These are phyloP conservation scores for Claviceps pazoutovae DNA, from an alignment of 2,329 filamentous ascomycete species.

Conservation along the genomic window DNA sequence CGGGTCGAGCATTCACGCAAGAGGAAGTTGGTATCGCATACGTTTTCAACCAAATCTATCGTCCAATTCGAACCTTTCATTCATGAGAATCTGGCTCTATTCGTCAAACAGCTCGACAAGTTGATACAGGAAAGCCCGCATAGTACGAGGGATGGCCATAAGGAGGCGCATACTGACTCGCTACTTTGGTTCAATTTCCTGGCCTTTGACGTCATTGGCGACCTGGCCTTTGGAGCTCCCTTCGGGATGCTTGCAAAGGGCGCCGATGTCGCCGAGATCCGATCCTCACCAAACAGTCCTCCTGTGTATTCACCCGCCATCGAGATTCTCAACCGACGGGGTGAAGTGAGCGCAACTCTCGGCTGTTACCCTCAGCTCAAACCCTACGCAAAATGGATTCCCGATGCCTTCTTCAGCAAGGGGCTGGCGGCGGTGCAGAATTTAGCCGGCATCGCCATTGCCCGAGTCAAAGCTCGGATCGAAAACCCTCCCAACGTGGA, in stretches of 20 bases:
- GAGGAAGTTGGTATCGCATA: constrained; percentile 77
- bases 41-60: constrained; percentile 70
- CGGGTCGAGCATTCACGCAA: constrained; percentile 74
- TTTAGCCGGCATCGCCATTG: constrained; percentile 77
- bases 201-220: constrained; percentile 36
- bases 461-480: constrained; percentile 61
- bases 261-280: constrained; percentile 62
- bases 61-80: constrained; percentile 84
- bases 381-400: constrained; percentile 66
- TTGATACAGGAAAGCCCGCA: constrained; percentile 33
- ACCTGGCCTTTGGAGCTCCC: constrained; percentile 36
- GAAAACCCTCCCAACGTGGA: constrained; percentile 51
- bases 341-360: constrained; percentile 71
- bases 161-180: constrained; percentile 55
- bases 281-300: constrained; percentile 42
- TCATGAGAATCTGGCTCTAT: constrained; percentile 59
- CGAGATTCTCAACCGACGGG: constrained; percentile 75
- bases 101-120: constrained; percentile 59
- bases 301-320: constrained; percentile 65
- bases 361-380: constrained; percentile 62
- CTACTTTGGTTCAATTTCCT: constrained; percentile 57
- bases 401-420: constrained; percentile 67
- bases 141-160: constrained; percentile 39
- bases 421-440: constrained; percentile 64
- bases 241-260: constrained; percentile 62